These are phyloP conservation scores for Rhexocercosporidium sp. DNA, from an alignment of 2,329 filamentous ascomycete genomes.

Conservation along the genomic window DNA sequence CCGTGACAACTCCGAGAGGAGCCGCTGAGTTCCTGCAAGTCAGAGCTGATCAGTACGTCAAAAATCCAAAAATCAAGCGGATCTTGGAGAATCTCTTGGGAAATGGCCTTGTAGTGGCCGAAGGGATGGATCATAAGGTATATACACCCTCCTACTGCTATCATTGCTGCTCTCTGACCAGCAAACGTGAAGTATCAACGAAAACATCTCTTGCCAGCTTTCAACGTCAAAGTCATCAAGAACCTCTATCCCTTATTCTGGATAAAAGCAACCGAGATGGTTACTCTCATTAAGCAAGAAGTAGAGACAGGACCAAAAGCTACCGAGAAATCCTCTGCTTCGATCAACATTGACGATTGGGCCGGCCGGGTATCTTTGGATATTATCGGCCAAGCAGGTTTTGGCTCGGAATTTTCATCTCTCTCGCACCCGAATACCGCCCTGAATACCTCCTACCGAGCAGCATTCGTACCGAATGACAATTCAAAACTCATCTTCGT, in stretches of 20 bases:
- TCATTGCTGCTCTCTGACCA: neutral
- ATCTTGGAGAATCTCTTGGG: constrained; percentile 53
- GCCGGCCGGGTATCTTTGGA: constrained; percentile 70
- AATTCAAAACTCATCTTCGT: constrained; percentile 50
- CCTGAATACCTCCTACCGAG: constrained; percentile 61
- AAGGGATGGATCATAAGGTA: constrained; percentile 83
- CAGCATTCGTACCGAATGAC: constrained; percentile 49
- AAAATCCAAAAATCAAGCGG: constrained; percentile 44
- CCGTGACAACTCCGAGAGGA: constrained; percentile 21
- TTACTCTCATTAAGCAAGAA: constrained; percentile 38
- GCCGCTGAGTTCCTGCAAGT: constrained; percentile 22
- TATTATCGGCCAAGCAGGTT: constrained; percentile 73
- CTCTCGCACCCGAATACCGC: constrained; percentile 62
- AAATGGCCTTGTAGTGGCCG: constrained; percentile 74
- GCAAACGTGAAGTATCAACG: constrained; percentile 63
- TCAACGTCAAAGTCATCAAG: constrained; percentile 83
- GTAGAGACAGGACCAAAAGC: constrained; percentile 26
- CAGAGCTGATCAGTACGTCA: constrained; percentile 21
- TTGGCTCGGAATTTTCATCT: constrained; percentile 71
- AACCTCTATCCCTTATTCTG: constrained; percentile 84
- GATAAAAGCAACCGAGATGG: constrained; percentile 71
- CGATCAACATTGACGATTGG: constrained; percentile 50
- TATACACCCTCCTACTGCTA: neutral
- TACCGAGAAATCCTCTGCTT: constrained; percentile 24
- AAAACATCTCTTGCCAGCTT: constrained; percentile 78